Percentiles rank a stretch among this genome's conserved stretches.
Conservation (phyloP, 495 filamentous ascomycete species). For the Aspergillus saccharolyticus region DNA sequence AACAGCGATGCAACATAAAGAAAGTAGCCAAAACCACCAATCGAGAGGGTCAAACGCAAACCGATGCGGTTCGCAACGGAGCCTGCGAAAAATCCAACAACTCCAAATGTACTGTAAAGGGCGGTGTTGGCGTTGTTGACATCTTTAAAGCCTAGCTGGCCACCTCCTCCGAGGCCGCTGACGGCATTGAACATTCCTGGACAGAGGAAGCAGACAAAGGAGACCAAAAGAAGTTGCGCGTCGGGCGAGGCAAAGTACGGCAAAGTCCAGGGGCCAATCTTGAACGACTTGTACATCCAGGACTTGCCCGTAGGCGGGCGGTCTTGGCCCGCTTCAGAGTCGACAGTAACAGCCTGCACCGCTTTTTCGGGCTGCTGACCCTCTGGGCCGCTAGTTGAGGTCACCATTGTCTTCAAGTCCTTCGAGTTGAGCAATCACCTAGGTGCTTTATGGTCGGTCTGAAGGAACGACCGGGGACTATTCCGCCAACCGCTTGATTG, state of each 20-base stretch:
- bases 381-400: constrained; percentile 5
- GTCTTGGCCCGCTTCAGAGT: constrained; percentile 28
- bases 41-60: constrained; percentile 62
- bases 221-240: constrained; percentile 67
- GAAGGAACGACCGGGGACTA: background rate
- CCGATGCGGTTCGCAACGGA: constrained; percentile 74
- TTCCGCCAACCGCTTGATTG: background rate
- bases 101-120: constrained; percentile 76
- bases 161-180: constrained; percentile 68
- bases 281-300: constrained; percentile 69
- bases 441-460: background rate
- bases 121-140: constrained; percentile 68
- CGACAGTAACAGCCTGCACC: constrained; percentile 14
- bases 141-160: constrained; percentile 53
- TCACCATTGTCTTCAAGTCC: constrained; percentile 7
- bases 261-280: constrained; percentile 48
- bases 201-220: constrained; percentile 85
- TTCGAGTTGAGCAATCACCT: background rate
- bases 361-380: constrained; percentile 17
- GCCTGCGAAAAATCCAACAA: constrained; percentile 84
- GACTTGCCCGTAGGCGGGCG: constrained; percentile 28
- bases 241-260: constrained; percentile 75
- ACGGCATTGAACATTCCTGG: constrained; percentile 85
- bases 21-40: constrained; percentile 84
- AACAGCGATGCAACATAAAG: constrained; percentile 77